A percentile compares a stretch with the other conserved stretches of the same genome.
Evolutionary conservation across 169 alveolate species (phyloP).

Genomic region (Eimeria praecox): DNA sequence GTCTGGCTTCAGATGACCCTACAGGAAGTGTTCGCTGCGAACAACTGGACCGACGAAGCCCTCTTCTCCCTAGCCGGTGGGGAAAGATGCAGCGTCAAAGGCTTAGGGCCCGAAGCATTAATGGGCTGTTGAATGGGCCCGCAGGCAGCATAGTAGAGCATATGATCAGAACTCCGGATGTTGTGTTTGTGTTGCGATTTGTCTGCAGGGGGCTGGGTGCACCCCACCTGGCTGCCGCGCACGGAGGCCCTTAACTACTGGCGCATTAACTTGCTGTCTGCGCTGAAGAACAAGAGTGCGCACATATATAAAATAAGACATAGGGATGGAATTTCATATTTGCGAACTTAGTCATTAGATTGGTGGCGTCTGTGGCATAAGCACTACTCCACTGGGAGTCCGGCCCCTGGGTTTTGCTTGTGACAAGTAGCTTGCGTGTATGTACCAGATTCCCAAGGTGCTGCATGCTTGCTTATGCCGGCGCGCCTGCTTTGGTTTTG

Average conservation of each 20-base stretch:
- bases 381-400: background rate
- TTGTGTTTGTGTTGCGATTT: background rate
- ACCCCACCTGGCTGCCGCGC: constrained; percentile 73
- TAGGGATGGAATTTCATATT: background rate
- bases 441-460: too few species aligned
- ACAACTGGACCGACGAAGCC: constrained; percentile 65
- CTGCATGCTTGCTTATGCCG: background rate
- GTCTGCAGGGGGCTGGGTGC: constrained; percentile 64
- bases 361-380: background rate
- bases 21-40: constrained; percentile 60
- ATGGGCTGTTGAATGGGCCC: background rate
- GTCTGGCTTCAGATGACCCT: constrained; percentile 78
- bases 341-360: background rate
- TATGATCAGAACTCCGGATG: background rate
- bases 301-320: background rate
- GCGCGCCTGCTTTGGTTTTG: background rate
- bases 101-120: background rate
- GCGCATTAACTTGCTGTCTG: constrained; percentile 67
- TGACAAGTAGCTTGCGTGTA: too few species aligned
- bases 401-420: background rate
- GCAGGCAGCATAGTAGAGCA: background rate
- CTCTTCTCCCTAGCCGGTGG: constrained; percentile 42
- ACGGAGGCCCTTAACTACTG: constrained; percentile 78
- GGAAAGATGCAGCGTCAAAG: background rate
- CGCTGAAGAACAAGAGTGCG: constrained; percentile 62